Base-by-base conservation (phyloP, 148 eudicot genomes). In the Nyssa sinensis region DNA sequence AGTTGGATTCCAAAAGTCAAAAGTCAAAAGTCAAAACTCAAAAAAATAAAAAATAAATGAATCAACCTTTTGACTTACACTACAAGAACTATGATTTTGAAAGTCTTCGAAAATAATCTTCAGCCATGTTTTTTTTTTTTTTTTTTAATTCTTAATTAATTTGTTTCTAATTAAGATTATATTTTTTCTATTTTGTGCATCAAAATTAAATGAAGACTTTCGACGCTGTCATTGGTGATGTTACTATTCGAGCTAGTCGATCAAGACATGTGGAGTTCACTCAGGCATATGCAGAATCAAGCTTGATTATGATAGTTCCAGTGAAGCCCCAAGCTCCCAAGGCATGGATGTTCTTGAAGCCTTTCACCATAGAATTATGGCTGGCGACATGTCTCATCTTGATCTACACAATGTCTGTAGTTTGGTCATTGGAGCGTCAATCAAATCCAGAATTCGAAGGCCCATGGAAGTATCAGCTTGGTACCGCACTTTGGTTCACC, bases 211-310 rank as follows among this genome's bases (percentile, higher is more conserved):
- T 1, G 51, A 12, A 44, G 85, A 70, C 58, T 7, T 82, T 59
- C 30, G 85, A 78, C 75, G 81, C 79, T 35, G 58, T 58, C 3
- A 66, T 78, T 19, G 85, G 81, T 9, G 85, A 82, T 59, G 24
- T 82, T 8, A 78, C 81, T 1, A 75, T 75, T 17, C 41, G 78
- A 29, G 69, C 77, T 2, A 61, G 41, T 24, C 67, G 85, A 25
- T 49, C 74, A 13, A 67, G 75, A 0, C 5, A 9, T 19, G 79
- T 82, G 19, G 85, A 82, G 17, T 78, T 82, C 72, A 82, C 79
- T 4, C 71, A 66, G n/a, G 79, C 85, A 39, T 82, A 16, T 67
- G 70, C 28, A 10, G 85, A 78, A 61, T 82, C 81, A 19, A 77
- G 79, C 41, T 62, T 78, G 66, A 53, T 74, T 2, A 62, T 83